phyloP scores from a whole-genome alignment of 345 rosid species.

The Salix dunnii region DNA sequence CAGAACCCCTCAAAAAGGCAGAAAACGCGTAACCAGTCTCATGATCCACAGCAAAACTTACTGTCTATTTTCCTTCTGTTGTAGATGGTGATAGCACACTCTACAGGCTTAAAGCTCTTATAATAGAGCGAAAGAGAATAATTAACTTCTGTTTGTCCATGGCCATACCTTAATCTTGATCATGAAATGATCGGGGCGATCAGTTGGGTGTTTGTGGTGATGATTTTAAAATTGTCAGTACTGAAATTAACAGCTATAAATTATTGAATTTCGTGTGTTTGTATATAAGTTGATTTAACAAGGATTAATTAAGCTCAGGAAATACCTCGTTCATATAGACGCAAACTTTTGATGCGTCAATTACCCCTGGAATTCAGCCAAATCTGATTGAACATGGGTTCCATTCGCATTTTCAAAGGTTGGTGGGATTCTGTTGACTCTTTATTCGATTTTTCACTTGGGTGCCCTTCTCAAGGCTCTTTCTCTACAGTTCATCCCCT shows the following conservation, averaged over 20 bases:
- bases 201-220: no score
- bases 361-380: background rate
- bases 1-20: background rate
- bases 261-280: background rate
- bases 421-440: background rate
- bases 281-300: background rate
- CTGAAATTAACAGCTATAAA: background rate
- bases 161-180: background rate
- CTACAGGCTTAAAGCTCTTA: background rate
- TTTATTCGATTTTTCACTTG: no score
- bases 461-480: no score
- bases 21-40: conserved; percentile 1
- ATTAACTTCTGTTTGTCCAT: background rate
- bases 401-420: background rate
- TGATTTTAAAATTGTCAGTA: background rate
- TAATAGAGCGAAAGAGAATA: background rate
- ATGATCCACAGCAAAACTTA: background rate
- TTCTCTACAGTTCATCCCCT: no score
- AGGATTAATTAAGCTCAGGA: background rate
- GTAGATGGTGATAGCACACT: background rate
- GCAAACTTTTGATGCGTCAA: background rate
- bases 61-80: background rate
- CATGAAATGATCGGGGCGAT: background rate
- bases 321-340: background rate
- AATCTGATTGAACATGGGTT: background rate